phyloP scores from a whole-genome alignment of 2,329 filamentous ascomycete genomes.

The Hymenoscyphus fructigenus region DNA sequence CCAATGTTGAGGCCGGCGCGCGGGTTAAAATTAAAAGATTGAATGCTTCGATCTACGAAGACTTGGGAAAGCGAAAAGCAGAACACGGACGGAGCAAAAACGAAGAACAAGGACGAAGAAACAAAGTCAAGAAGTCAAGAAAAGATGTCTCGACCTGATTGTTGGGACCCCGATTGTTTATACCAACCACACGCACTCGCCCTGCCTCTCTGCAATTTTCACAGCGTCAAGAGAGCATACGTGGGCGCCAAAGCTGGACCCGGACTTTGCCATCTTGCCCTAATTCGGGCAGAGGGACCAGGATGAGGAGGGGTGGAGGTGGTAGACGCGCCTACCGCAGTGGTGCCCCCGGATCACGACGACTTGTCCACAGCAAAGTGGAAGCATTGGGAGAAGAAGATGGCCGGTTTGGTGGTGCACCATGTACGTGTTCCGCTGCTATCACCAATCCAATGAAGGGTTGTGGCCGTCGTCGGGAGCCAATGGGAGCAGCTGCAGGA shows the following conservation, averaged over 20 bases:
- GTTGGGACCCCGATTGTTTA: constrained; percentile 31
- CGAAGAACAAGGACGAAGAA: constrained; percentile 18
- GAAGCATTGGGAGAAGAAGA: not conserved
- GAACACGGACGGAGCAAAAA: constrained; percentile 13
- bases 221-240: constrained; percentile 22
- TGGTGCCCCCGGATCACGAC: not conserved
- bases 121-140: constrained; percentile 26
- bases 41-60: constrained; percentile 41
- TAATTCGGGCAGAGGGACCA: constrained; percentile 15
- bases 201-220: constrained; percentile 5
- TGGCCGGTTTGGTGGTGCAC: not conserved
- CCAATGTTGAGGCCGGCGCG: constrained; percentile 29
- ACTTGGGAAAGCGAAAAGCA: constrained; percentile 27
- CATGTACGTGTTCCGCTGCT: constrained; percentile 6
- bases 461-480: constrained; percentile 2
- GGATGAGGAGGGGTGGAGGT: constrained; percentile 14
- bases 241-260: constrained; percentile 28
- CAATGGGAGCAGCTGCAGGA: constrained; percentile 9
- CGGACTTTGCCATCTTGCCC: constrained; percentile 17
- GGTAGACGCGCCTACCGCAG: constrained; percentile 19
- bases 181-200: constrained; percentile 19
- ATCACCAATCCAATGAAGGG: constrained; percentile 6
- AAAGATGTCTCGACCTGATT: constrained; percentile 13
- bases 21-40: constrained; percentile 36
- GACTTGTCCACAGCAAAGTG: not conserved